phyloP scores from a whole-genome alignment of 257 asterid genomes.

The Nicotiana benthamiana region DNA sequence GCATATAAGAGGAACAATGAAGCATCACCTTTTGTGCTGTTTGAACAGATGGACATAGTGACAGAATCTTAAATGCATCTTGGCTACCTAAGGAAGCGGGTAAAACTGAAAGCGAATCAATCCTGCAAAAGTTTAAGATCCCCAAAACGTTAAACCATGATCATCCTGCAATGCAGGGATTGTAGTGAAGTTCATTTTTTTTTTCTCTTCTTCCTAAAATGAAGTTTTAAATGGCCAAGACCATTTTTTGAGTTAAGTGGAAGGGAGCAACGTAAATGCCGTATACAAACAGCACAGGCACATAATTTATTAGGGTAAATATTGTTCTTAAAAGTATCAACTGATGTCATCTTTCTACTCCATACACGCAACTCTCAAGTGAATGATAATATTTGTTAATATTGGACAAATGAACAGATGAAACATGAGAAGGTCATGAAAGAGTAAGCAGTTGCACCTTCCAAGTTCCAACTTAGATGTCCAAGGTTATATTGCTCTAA shows the following conservation, averaged over 20 bases:
- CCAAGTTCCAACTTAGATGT: neutral
- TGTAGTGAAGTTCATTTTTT: neutral
- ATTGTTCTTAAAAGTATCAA: neutral
- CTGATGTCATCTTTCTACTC: neutral
- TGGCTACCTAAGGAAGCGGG: conserved; percentile 74
- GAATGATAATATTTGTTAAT: neutral
- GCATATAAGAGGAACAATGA: neutral
- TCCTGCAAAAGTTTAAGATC: conserved; percentile 41
- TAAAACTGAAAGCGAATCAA: conserved; percentile 76
- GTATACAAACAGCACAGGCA: neutral
- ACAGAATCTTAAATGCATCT: conserved; percentile 81
- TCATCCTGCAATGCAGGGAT: conserved; percentile 3
- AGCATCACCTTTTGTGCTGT: conserved; percentile 59
- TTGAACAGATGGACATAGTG: conserved; percentile 78
- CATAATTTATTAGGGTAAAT: neutral
- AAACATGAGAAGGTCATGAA: neutral
- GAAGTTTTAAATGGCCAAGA: neutral
- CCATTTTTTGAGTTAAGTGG: neutral
- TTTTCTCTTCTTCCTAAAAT: too few species aligned
- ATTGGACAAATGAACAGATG: neutral
- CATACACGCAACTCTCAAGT: neutral
- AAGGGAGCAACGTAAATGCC: neutral
- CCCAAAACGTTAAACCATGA: neutral
- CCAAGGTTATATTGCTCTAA: neutral
- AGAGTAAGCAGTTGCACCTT: neutral